Base-by-base conservation (phyloP, 2,329 filamentous ascomycete genomes). In the Emericellopsis atlantica region DNA sequence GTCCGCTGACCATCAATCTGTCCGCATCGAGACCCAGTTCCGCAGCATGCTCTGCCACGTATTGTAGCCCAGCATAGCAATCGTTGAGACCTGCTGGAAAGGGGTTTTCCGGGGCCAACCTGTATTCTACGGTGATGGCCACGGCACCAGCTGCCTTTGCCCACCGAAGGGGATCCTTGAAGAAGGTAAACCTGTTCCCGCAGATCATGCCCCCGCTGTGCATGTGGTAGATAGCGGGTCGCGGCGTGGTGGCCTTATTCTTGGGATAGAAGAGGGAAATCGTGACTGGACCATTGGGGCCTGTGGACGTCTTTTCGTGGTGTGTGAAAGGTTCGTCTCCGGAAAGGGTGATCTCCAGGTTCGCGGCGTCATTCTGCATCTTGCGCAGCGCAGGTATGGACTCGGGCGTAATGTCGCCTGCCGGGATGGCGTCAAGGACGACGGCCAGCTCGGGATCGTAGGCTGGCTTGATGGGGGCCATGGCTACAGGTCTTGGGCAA, bases 1-100 rank as follows among this genome's bases (percentile, higher is more conserved):
- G 58, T 4, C 66, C 67, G 39, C 59, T 56, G 34, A 69, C 46
- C 14, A 58, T 57, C 40, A 72, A 57, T 8, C 57, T 54, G 1
- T 45, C 44, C 0, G 54, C 51, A 46, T 70, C 64, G 43, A 70
- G 52, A 5, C 54, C 55, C n/a, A 70, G 54, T 18, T 62, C 53
- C 0, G 35, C 43, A 4, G 62, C 57, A 43, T 70, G 53, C 21
- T 53, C 40, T 36, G 51, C 43, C 4, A 68, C 44, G 57, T 61
- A 69, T 5, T 50, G 26, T 16, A 69, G 39, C 1, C 48, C 49
- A 4, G 52, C 50, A 39, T 50, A 55, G 45, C 47, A 48, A 41
- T 56, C 54, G 18, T 55, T 44, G 11, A 54, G 43, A 4, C 48
- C 40, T 3, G 33, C 47, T 4, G 50, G 51, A 21, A 45, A 50